Evolutionary conservation across 345 rosid genomes (phyloP), one percentile per base, ranked within the genome.

Genomic region (Combretum micranthum): DNA sequence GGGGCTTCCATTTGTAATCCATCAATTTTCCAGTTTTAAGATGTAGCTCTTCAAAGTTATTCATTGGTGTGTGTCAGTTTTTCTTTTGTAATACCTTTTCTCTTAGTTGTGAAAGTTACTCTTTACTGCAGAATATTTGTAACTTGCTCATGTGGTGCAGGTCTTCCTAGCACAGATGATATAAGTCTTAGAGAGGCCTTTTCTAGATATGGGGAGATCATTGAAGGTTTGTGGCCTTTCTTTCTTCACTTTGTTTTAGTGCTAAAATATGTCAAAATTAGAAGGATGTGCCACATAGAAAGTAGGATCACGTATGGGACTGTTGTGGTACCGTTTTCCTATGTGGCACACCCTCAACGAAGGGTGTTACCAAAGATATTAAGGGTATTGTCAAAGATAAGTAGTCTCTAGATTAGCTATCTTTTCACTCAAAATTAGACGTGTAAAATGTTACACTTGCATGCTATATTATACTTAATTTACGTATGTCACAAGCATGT

Each of bases 1-100:
- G 84, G 74, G n/a, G 46, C 67, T 48, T 72, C 88, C 47, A 62
- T 66, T 16, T 67, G 78, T 42, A 77, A 68, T 47, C 93, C 86
- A 14, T 82, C 87, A 44, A 63, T 92, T 59, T 80, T 69, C 67
- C 93, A 92, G 69, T 85, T 83, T 2, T 86, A 37, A 59, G 98
- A 59, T 77, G 76, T 76, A 82, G 86, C 87, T 92, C 97, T 44
- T 64, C 78, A 1, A 88, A 88, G 72, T 50, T 92, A 52, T 92
- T 92, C 53, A 39, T 92, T 50, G 97, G 97, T 78, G 98, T 88
- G 63, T 47, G 19, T 32, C 53, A 46, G 4, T 19, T 23, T n/a
- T 37, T 32, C 26, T 43, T 39, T n/a, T 20, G 42, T 50, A 20
- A 43, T 15, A 18, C 22, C 44, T 25, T 39, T 0, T 5, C 50